phyloP scores from a whole-genome alignment of 441 rosid species.

The Daphne laureola region DNA sequence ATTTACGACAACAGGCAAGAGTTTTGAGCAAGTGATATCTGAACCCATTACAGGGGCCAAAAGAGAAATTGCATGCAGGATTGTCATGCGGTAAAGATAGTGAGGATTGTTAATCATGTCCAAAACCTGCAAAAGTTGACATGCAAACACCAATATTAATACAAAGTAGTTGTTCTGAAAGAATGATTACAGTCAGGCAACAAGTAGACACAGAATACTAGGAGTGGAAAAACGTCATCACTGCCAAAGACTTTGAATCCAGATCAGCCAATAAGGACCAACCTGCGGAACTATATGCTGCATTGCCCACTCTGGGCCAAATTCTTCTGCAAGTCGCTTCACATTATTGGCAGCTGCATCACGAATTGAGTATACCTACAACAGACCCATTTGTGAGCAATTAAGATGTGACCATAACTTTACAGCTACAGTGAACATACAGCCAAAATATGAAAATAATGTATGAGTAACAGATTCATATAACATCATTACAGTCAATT shows the following conservation, averaged over 20 bases:
- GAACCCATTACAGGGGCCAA: conserved; percentile 93
- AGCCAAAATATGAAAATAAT: too few relatives aligned
- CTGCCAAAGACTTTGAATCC: too few relatives aligned
- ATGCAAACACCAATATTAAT: neutral
- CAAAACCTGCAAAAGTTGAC: conserved; percentile 44
- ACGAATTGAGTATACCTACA: conserved; percentile 89
- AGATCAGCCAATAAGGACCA: conserved; percentile 4
- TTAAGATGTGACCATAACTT: too few relatives aligned
- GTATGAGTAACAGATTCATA: too few relatives aligned
- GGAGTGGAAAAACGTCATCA: too few relatives aligned
- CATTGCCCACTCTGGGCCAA: conserved; percentile 99
- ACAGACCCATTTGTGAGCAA: conserved; percentile 11
- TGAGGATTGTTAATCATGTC: conserved; percentile 84
- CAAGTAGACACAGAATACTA: too few relatives aligned
- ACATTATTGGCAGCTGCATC: conserved; percentile 99
- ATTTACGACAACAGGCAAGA: conserved; percentile 67
- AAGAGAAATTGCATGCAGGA: conserved; percentile 73
- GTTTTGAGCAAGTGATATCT: conserved; percentile 77
- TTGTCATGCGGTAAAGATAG: conserved; percentile 87
- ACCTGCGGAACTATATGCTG: conserved; percentile 97
- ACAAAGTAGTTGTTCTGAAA: too few relatives aligned
- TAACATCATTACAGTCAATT: neutral
- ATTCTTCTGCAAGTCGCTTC: conserved; percentile 97
- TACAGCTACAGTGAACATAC: too few relatives aligned
- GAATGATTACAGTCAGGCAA: too few relatives aligned